These are phyloP conservation scores for Kodamaea laetipori DNA, from an alignment of 805 yeast genomes.

Conservation along the genomic window DNA sequence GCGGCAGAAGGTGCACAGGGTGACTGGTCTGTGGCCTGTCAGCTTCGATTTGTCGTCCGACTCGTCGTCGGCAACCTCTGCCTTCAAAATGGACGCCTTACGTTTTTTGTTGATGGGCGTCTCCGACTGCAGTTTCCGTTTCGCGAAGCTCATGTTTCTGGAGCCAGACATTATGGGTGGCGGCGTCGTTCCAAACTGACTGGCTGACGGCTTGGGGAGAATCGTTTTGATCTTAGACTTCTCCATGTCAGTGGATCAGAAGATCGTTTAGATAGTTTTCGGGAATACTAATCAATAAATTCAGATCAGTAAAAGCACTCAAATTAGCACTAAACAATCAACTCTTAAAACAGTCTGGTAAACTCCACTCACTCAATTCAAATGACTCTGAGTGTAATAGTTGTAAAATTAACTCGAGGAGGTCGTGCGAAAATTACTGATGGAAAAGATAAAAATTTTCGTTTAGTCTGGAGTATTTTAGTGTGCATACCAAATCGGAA, in stretches of 20 bases:
- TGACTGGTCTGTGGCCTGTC: slow-evolving; percentile 75
- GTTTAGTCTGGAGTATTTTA: slow-evolving; percentile 3
- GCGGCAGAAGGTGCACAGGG: slow-evolving; percentile 91
- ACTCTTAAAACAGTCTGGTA: too few species aligned
- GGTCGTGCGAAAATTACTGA: slow-evolving; percentile 21
- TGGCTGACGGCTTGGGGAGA: slow-evolving; percentile 40
- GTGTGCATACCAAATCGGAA: slow-evolving; percentile 1
- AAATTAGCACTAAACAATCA: too few species aligned
- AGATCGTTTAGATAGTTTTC: too few species aligned
- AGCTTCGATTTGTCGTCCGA: slow-evolving; percentile 22
- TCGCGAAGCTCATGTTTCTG: slow-evolving; percentile 1
- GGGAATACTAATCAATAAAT: too few species aligned
- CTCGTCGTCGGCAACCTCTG: slow-evolving; percentile 3
- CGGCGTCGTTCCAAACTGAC: slow-evolving; percentile 3
- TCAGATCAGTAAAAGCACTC: too few species aligned
- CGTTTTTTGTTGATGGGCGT: slow-evolving; percentile 3
- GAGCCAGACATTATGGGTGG: slow-evolving; percentile 6
- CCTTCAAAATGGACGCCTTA: slow-evolving; percentile 8
- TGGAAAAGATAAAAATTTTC: slow-evolving; percentile 34
- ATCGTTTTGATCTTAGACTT: slow-evolving; percentile 44
- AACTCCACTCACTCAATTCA: background rate
- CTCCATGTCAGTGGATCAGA: too few species aligned
- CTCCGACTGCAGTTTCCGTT: slow-evolving; percentile 9
- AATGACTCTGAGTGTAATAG: background rate
- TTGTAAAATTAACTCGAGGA: background rate